Base-by-base conservation (phyloP, 495 filamentous ascomycete genomes). In the Hapsidospora chrysogenum region DNA sequence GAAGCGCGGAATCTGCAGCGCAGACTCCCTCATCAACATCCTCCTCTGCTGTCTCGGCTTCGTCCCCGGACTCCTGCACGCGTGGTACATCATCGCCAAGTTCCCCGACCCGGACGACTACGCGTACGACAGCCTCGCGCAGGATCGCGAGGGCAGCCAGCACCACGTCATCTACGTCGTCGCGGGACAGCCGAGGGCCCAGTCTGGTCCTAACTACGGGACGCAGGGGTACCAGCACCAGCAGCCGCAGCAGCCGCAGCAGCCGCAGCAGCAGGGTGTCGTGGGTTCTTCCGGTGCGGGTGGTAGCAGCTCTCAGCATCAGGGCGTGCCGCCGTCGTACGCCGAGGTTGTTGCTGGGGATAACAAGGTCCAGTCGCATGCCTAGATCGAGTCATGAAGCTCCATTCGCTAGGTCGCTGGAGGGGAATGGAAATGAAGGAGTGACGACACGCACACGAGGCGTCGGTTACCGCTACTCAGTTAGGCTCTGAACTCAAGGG, bases 71-170 rank as follows among this genome's bases (percentile, higher is more conserved):
- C 74, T 96, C 17, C 57, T 97, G 5, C 89, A 97, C 58, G 70
- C 89, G 50, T 96, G 86, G 86, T 97, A 96, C 72, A 94, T 97
- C 58, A 93, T 97, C 63, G 61, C 78, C 50, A 78, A 79, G 51
- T 83, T 79, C 54, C 92, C 92, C 17, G 86, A 95, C 20, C 58
- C 61, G 10, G 23, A 26, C 11, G 54, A 70, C 18, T 72, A 68
- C 41, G 64, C 68, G 40, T 84, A 89, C 55, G 64, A 76, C 31
- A 51, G 60, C 22, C 52, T 76, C 32, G 6, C 23, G 23, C 59
- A 61, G 22, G 74, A 76, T 45, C 56, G 58, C 48, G 67, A 60
- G 57, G 60, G 48, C 50, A 50, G 47, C 29, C 64, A 60, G 38
- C 69, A 80, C 36, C 72, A 69, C 35, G 81, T 83, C 54, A 76